phyloP scores from a whole-genome alignment of 2,329 filamentous ascomycete genomes.

The Aaosphaeria pasadenensis region DNA sequence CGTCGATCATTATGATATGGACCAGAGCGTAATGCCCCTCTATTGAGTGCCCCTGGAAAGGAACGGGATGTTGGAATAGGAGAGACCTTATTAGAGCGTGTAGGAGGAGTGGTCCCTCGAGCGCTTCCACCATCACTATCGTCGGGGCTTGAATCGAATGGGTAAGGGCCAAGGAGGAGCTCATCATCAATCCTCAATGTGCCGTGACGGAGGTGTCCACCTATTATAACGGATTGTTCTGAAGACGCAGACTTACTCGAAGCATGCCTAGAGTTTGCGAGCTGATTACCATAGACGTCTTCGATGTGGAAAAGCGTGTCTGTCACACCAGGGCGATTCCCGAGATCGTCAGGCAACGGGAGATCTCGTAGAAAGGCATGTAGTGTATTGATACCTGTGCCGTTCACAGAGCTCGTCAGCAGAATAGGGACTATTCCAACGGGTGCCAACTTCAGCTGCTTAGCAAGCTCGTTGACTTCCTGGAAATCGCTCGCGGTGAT shows the following conservation, averaged over 20 bases:
- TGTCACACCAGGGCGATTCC: constrained; percentile 43
- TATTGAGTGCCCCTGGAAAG: constrained; percentile 46
- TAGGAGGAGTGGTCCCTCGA: constrained; percentile 9
- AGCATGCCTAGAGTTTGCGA: constrained; percentile 8
- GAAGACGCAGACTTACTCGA: constrained; percentile 2
- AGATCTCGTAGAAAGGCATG: constrained; percentile 78
- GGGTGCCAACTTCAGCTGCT: constrained; percentile 46
- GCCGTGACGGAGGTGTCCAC: constrained; percentile 80
- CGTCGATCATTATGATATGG: constrained; percentile 10
- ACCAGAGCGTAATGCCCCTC: constrained; percentile 1
- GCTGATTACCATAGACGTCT: constrained; percentile 73
- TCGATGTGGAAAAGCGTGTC: constrained; percentile 81
- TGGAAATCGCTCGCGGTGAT: constrained; percentile 57
- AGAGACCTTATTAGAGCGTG: constrained; percentile 14
- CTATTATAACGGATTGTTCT: constrained; percentile 61
- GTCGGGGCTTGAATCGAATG: constrained; percentile 27
- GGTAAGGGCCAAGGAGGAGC: constrained; percentile 72
- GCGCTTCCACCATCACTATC: constrained; percentile 37
- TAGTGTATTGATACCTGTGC: constrained; percentile 74
- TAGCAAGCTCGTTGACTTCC: constrained; percentile 58
- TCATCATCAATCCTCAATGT: constrained; percentile 73
- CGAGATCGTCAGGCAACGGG: constrained; percentile 53
- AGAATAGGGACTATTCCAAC: constrained; percentile 71
- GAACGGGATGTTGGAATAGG: constrained; percentile 44
- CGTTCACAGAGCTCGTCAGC: constrained; percentile 82